Base-by-base conservation (phyloP, 257 asterid species). In the Osmanthus fragrans region DNA sequence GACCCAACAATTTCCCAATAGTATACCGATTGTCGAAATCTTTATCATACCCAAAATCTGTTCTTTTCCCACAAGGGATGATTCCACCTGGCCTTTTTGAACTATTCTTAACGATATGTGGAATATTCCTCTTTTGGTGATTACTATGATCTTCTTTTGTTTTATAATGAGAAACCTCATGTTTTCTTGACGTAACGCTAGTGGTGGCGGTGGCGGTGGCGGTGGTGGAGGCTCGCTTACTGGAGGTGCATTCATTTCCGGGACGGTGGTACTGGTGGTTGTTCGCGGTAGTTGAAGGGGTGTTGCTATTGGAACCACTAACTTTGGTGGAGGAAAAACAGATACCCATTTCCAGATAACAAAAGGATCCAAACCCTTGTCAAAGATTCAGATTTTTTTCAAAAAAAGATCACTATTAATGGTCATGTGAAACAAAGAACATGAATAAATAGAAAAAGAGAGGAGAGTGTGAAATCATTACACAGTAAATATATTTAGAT, bases 11-110 rank as follows among this genome's bases (percentile, higher is more conserved):
- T 85, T 92, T 93, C 68, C 99, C 99, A 71, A 88, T 87, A 12
- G 87, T 90, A 80, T 90, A 96, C 82, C 86, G 85, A 82, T 69
- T 75, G 60, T 88, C 92, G 79, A 96, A 96, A 89, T 96, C 97
- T 88, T 90, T 96, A 71, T 93, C 96, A 72, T 93, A 96, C 64
- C 99, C 99, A 85, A 96, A 96, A 88, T 96, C 97, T 65, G 99
- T 93, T 77, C 96, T 89, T 79, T 90, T 96, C 6, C 99, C 99
- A 74, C 90, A 96, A 2, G 99, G 94, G 37, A 93, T 87, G 54
- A 76, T 85, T 88, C 98, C 99, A 75, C 74, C 73, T 27, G 87
- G 86, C 83, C 84, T 84, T 76, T 84, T 89, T 8, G 93, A 89
- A 73, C 75, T 72, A 45, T 81, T 86, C 81, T 89, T 91, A 16